These are phyloP conservation scores for Bacidia gigantensis DNA, from an alignment of 495 filamentous ascomycete genomes.

Conservation along the genomic window DNA sequence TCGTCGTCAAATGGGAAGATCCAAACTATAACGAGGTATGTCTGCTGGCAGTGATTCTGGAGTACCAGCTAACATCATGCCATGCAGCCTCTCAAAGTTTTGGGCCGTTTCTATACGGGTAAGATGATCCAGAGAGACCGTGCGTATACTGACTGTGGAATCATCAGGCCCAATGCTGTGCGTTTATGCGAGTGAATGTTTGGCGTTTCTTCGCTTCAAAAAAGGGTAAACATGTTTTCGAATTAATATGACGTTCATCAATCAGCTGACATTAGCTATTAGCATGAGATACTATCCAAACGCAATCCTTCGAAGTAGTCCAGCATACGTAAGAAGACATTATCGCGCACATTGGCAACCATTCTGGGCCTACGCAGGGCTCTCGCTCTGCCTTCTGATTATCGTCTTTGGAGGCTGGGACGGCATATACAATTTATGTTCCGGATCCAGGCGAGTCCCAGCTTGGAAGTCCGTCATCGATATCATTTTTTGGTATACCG, in stretches of 20 bases:
- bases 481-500: constrained; percentile 11
- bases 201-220: constrained; percentile 31
- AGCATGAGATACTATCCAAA: constrained; percentile 12
- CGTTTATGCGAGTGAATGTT: constrained; percentile 30
- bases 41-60: neutral
- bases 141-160: too few relatives aligned
- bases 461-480: constrained; percentile 14
- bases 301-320: constrained; percentile 13
- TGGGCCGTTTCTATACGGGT: constrained; percentile 25
- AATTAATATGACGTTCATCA: neutral
- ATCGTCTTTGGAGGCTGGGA: constrained; percentile 19
- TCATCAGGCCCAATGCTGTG: constrained; percentile 24
- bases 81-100: constrained; percentile 22
- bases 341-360: constrained; percentile 24
- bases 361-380: constrained; percentile 19
- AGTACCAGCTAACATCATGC: neutral
- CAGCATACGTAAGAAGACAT: constrained; percentile 13
- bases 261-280: too few relatives aligned
- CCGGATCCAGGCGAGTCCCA: constrained; percentile 2
- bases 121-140: too few relatives aligned
- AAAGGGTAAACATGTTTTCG: constrained; percentile 24
- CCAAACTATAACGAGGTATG: constrained; percentile 22
- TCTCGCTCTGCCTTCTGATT: constrained; percentile 15
- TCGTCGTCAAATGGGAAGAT: constrained; percentile 19
- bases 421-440: constrained; percentile 19